Evolutionary conservation across 495 filamentous ascomycete species (phyloP).

Genomic region (Extremus antarcticus): DNA sequence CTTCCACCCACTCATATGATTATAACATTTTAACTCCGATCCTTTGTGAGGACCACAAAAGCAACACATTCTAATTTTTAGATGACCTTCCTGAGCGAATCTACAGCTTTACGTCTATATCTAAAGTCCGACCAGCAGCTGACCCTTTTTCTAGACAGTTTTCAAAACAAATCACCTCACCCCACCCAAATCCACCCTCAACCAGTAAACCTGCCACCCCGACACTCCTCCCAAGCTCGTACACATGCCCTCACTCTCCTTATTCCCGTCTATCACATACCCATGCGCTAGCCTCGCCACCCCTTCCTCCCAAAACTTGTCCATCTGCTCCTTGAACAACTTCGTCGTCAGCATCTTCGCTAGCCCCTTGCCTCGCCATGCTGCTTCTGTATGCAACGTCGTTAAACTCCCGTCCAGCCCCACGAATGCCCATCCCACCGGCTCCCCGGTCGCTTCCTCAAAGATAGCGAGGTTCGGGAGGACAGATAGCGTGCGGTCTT

Average conservation of each 20-base stretch:
- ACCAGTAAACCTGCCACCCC: conserved; percentile 29
- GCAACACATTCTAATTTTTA: conserved; percentile 57
- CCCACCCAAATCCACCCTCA: conserved; percentile 24
- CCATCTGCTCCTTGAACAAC: conserved; percentile 23
- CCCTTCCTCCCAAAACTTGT: conserved; percentile 8
- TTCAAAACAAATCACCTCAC: not conserved
- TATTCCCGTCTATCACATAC: conserved; percentile 30
- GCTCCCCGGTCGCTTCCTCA: not conserved
- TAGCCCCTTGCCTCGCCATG: conserved; percentile 26
- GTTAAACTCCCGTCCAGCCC: conserved; percentile 28
- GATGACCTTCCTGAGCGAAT: conserved; percentile 35
- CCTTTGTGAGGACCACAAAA: conserved; percentile 42
- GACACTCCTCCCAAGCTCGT: conserved; percentile 25
- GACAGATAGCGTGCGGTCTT: conserved; percentile 15
- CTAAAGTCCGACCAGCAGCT: not conserved
- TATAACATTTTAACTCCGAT: conserved; percentile 51
- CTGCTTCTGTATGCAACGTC: conserved; percentile 25
- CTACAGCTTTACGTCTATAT: not conserved
- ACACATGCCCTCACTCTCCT: conserved; percentile 25
- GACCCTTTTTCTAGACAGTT: not conserved
- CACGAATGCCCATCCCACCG: conserved; percentile 31
- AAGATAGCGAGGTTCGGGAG: conserved; percentile 17
- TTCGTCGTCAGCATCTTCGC: conserved; percentile 26
- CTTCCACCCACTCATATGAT: conserved; percentile 34
- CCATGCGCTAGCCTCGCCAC: conserved; percentile 23